phyloP scores from a whole-genome alignment of 129 eudicot genomes.

The Chrysanthemum makinoi region DNA sequence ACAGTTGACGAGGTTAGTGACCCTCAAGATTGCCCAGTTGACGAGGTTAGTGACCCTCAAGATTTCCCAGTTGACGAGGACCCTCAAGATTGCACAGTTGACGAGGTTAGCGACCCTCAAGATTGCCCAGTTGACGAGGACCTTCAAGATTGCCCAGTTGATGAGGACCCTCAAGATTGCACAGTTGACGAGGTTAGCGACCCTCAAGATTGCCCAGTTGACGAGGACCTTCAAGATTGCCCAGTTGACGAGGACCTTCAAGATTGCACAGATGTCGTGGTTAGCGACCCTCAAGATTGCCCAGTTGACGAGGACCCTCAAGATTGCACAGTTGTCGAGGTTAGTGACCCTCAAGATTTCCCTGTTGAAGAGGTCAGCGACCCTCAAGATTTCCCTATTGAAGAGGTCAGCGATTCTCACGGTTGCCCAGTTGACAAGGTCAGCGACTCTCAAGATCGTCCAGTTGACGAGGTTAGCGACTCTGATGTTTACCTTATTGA shows the following conservation, averaged over 20 bases:
- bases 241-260: not conserved
- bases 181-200: conserved; percentile 17
- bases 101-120: not conserved
- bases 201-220: too few species aligned
- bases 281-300: not conserved
- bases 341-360: conserved; percentile 25
- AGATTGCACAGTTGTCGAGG: too few species aligned
- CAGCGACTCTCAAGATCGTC: not conserved
- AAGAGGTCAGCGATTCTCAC: too few species aligned
- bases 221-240: too few species aligned
- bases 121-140: not conserved
- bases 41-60: not conserved
- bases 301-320: too few species aligned
- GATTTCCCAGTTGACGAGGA: conserved; percentile 23
- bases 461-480: conserved; percentile 21
- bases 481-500: too few species aligned
- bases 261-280: conserved; percentile 6
- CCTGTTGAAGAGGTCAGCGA: not conserved
- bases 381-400: not conserved
- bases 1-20: too few species aligned
- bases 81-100: conserved; percentile 25
- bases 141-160: too few species aligned
- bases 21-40: too few species aligned
- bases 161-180: not conserved
- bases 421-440: too few species aligned